Base-by-base conservation (phyloP, 768 basidiomycete species). In the Cantharellus cinnabarinus region DNA sequence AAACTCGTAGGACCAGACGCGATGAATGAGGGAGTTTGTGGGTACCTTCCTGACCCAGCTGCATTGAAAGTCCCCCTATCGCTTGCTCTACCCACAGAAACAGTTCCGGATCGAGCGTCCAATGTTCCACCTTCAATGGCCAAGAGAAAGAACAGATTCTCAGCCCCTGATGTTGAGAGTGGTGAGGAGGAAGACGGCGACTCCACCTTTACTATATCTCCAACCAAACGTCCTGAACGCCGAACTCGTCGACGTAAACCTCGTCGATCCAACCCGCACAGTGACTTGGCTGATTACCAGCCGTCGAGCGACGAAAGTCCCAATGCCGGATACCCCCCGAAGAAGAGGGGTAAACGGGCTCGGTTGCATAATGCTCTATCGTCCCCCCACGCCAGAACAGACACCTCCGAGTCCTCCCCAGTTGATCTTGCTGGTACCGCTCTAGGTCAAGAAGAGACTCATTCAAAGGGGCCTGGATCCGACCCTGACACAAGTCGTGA, bases 1-100 rank as follows among this genome's bases (percentile, higher is more conserved):
- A 56, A 56, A 14, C 50, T 62, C 41, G 62, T 61, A 39, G 62
- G 62, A 14, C 42, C 38, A 41, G 60, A 62, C 44, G 38, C 57
- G 20, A 34, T 61, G 37, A 20, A 61, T 39, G 62, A 62, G 14
- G 42, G 34, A 10, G 60, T 53, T 4, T 62, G 62, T 41, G 62
- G 60, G 5, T 62, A 57, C 41, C 60, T 62, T 2, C 62, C 62
- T 44, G 51, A 57, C 3, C 15, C 42, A 7, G 62, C 51, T 10
- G 58, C 52, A 10, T 35, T 10, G 10, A 10, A 10, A 48, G 10
- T 1, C 29, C 44, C 44, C 10, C 44, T 29, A 29, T 29, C 44
- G 10, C 29, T 48, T 29, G 10, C 44, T 48, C 44, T 48, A 29
- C 44, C 44, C 10, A 48, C 44, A 10, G 44, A 48, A 48, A 10